Evolutionary conservation across 352 stramenopile genomes (phyloP), one percentile per base, ranked within the genome.

Genomic region (Hyaloperonospora arabidopsidis): DNA sequence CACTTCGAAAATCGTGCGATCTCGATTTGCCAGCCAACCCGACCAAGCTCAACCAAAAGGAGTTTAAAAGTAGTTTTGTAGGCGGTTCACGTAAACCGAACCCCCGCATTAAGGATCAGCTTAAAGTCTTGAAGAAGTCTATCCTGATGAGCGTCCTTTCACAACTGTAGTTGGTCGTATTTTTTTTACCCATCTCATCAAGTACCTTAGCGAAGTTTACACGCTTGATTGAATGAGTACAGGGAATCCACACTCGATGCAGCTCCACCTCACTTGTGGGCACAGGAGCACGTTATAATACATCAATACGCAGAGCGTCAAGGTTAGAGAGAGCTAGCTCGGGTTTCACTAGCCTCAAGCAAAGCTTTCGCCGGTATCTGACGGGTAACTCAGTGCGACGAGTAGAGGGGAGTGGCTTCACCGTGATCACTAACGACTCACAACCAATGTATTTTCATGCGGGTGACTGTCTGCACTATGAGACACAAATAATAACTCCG

Each of bases 1-100:
- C 43, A 49, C 23, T 49, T 49, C 12, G 22, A 49, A 12, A 38
- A 49, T 12, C 41, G 11, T 6, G 43, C 43, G 14, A 49, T 49
- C 22, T 49, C 4, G 3, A 49, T 49, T 1, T 13, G 5, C 0
- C 22, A 15, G 1, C 5, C 23, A 49, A 49, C 34, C 0, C 22
- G 22, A 2, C 18, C 4, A 11, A 49, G 23, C 0, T 29, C 18
- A 8, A 49, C 1, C 19, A 32, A 13, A 15, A 13, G 17, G 2
- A 49, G 23, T 49, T 36, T 49, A 0, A 23, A 36, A 1, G 43
- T 6, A 11, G 23, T 35, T 12, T 35, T n/a, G 14, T 49, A 49
- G 2, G 21, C 34, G 14, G n/a, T n/a, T 4, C 43, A 49, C 5
- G 22, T 36, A 22, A 49, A 48, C 12, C 23, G 22, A 19, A 36